Evolutionary conservation across 2,329 filamentous ascomycete species (phyloP), one percentile per base, ranked within the genome.

Genomic region (Verticillium zaregamsianum): DNA sequence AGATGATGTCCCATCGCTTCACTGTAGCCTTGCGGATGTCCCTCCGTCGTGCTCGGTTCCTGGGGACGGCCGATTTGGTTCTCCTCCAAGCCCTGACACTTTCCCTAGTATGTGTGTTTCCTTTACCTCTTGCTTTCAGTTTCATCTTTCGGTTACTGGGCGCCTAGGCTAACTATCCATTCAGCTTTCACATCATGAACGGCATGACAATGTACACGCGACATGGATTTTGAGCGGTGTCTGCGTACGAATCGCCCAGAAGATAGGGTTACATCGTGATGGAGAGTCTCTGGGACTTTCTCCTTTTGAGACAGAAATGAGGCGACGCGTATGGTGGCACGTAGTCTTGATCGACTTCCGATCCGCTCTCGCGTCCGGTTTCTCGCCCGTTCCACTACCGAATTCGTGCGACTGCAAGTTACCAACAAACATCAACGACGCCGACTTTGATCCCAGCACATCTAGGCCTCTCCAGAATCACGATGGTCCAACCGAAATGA

Each of bases 261-360:
- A 86, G 67, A 86, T 90, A 79, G 87, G 87, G 1, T 78, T 90
- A 56, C 86, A 89, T 63, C 80, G 83, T 7, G 87, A 90, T 61
- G 61, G 61, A 1, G 40, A 52, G 11, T 40, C 37, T 3, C 15
- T 37, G 4, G 17, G 23, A 12, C 15, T 69, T 1, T 61, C 67
- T 0, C 64, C 69, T 3, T 71, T 73, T 7, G 65, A 73, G 2
- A 66, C 49, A 1, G 71, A 72, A 40, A 68, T 73, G 70, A 69
- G 68, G 0, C 60, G 69, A 0, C 65, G 71, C 3, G 59, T 72
- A 0, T 73, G 71, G 71, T 70, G 69, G 69, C 68, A 70, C 23
- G 11, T 73, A 0, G 63, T 64, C 12, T 67, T 66, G 0, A 56
- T 72, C 0, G 68, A 72, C 12, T 49, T 62, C 3, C 40, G 68